phyloP scores from a whole-genome alignment of 2,329 filamentous ascomycete genomes.

The Pseudogymnoascus sp. region DNA sequence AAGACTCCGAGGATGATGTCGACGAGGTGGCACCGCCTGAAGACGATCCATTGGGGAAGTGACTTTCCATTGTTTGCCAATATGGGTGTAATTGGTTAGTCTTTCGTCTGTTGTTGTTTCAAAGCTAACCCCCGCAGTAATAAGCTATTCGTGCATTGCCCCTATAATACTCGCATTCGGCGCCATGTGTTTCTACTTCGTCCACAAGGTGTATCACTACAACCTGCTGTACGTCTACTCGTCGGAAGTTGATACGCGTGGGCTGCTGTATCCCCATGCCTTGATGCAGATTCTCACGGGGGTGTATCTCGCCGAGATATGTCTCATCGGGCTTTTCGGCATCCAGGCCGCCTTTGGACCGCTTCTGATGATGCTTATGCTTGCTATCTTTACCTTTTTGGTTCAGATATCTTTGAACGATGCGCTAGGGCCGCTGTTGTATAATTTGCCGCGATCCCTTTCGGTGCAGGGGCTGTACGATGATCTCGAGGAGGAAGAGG shows the following conservation, averaged over 20 bases:
- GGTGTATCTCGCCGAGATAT: slow-evolving; percentile 55
- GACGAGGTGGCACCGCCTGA: slow-evolving; percentile 46
- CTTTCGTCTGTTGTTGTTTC: neutral
- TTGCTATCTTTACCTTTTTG: slow-evolving; percentile 47
- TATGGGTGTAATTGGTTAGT: slow-evolving; percentile 46
- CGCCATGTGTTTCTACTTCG: slow-evolving; percentile 53
- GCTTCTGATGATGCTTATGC: slow-evolving; percentile 50
- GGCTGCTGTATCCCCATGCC: slow-evolving; percentile 56
- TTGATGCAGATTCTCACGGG: slow-evolving; percentile 58
- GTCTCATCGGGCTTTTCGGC: slow-evolving; percentile 57
- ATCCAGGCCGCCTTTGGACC: slow-evolving; percentile 48
- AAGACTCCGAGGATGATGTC: slow-evolving; percentile 58
- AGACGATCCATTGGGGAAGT: slow-evolving; percentile 51
- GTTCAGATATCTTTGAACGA: slow-evolving; percentile 41
- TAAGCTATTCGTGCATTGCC: slow-evolving; percentile 59
- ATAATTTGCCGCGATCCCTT: slow-evolving; percentile 27
- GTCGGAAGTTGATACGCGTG: slow-evolving; percentile 56
- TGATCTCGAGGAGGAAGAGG: neutral
- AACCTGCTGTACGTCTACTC: slow-evolving; percentile 59
- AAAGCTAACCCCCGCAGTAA: slow-evolving; percentile 37
- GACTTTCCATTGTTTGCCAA: slow-evolving; percentile 52
- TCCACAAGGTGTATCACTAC: slow-evolving; percentile 61
- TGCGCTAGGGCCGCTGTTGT: slow-evolving; percentile 25
- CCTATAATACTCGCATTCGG: slow-evolving; percentile 61
- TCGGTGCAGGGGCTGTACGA: slow-evolving; percentile 23